Evolutionary conservation across 2,329 filamentous ascomycete genomes (phyloP).

Genomic region (Hypomyces perniciosus): DNA sequence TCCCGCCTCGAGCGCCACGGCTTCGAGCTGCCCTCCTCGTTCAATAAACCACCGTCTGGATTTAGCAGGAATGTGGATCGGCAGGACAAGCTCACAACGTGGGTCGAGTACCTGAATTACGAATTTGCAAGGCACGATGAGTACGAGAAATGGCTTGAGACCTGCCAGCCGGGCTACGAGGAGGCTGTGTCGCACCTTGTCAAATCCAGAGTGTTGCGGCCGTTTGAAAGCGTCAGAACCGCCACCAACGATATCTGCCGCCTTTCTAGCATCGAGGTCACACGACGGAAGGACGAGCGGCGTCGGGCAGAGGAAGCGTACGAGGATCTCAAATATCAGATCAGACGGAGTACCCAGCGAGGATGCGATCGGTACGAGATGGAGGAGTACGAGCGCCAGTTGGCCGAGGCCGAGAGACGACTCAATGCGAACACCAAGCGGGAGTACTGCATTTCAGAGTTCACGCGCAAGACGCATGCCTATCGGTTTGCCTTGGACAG

Average conservation of each 20-base stretch:
- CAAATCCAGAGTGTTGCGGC: neutral
- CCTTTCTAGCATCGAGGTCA: constrained; percentile 4
- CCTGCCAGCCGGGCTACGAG: constrained; percentile 5
- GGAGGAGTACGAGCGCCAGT: neutral
- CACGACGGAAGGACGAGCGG: constrained; percentile 4
- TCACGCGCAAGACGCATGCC: constrained; percentile 6
- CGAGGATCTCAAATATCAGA: neutral
- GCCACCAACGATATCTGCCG: constrained; percentile 7
- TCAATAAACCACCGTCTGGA: neutral
- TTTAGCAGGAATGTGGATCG: constrained; percentile 1
- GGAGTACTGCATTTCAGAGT: neutral
- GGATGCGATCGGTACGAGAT: neutral
- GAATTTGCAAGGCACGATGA: constrained; percentile 7
- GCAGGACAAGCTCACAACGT: constrained; percentile 8
- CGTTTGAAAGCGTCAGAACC: constrained; percentile 2
- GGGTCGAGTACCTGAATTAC: constrained; percentile 11
- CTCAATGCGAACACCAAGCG: neutral
- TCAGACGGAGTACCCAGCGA: neutral
- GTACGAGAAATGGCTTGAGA: constrained; percentile 9
- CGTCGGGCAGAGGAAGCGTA: constrained; percentile 1
- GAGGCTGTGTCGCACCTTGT: constrained; percentile 1
- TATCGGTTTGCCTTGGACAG: constrained; percentile 11
- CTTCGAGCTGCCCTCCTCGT: constrained; percentile 4
- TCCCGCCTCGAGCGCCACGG: constrained; percentile 3
- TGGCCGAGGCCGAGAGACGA: neutral